Evolutionary conservation across 495 filamentous ascomycete species (phyloP), one percentile per base, ranked within the genome.

Genomic region (Penicillium bovifimosum): DNA sequence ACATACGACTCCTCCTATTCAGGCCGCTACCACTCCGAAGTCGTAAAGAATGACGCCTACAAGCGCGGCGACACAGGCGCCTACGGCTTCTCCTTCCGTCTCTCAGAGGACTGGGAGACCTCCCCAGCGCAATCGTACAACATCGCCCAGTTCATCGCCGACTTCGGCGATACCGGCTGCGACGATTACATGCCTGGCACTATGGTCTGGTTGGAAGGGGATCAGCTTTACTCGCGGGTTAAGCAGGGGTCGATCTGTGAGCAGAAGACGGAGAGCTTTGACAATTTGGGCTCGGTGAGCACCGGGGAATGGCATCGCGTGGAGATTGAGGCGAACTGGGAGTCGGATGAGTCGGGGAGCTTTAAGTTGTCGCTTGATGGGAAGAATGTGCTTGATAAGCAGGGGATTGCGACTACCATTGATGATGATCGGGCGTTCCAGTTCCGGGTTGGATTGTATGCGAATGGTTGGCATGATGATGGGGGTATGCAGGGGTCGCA

Each of bases 11-110:
- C 73, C 2, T 58, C 46, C 50, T 81, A 75, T 54, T 61, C 34
- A 6, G 77, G 73, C 9, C 78, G 79, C 5, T 82, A 79, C 61
- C 79, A 82, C 61, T 77, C 79, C n/a, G 79, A 82, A 54, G 72
- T 72, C 5, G 66, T 67, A 39, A 68, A 75, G 33, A 59, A 70
- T 54, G 61, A 73, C 53, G 77, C 66, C 7, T 81, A 80, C 56
- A 60, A 68, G 41, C 72, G 68, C 36, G 77, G 76, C 33, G 72
- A 80, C 45, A 68, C 65, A 8, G 76, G 73, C 1, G 79, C 76
- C 64, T 82, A 82, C 63, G 78, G 79, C 9, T 82, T 82, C 56
- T 64, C 66, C 3, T 82, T 82, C 67, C 71, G 74, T 7, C 70
- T 82, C 5, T 65, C 72, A 44, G 54, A 74, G 3, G 31, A 65